Conservation (phyloP, 2,329 filamentous ascomycete species). For the Passalora sequoiae region DNA sequence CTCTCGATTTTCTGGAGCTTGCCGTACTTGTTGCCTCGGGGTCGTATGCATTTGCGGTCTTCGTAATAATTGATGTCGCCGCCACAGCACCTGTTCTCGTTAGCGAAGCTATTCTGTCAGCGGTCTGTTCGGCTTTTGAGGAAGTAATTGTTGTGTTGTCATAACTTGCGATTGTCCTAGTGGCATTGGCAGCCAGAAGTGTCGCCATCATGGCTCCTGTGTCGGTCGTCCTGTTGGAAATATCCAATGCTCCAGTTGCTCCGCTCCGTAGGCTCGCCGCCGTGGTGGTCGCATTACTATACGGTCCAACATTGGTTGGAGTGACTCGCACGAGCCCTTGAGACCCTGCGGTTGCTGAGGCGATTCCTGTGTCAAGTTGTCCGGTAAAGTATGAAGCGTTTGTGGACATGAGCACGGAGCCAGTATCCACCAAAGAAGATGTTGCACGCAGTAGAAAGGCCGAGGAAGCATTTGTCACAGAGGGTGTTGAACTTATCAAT, state of each 20-base stretch:
- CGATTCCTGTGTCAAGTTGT: neutral
- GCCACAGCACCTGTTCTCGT: neutral
- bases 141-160: neutral
- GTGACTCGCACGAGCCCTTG: neutral
- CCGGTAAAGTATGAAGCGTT: neutral
- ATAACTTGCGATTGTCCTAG: neutral
- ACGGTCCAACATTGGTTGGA: too few relatives aligned
- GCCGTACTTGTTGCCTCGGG: too few relatives aligned
- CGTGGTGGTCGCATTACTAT: neutral
- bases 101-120: neutral
- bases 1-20: neutral
- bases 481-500: neutral
- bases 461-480: too few relatives aligned
- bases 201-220: constrained; percentile 1
- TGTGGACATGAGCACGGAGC: neutral
- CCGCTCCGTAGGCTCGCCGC: neutral
- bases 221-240: neutral
- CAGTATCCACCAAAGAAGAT: neutral
- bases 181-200: neutral
- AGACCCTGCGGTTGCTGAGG: neutral
- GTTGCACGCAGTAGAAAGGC: too few relatives aligned
- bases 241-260: neutral
- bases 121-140: neutral
- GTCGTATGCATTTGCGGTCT: neutral
- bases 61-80: too few relatives aligned